Evolutionary conservation across 768 basidiomycete genomes (phyloP).

Genomic region (Lactifluus hygrophoroides): DNA sequence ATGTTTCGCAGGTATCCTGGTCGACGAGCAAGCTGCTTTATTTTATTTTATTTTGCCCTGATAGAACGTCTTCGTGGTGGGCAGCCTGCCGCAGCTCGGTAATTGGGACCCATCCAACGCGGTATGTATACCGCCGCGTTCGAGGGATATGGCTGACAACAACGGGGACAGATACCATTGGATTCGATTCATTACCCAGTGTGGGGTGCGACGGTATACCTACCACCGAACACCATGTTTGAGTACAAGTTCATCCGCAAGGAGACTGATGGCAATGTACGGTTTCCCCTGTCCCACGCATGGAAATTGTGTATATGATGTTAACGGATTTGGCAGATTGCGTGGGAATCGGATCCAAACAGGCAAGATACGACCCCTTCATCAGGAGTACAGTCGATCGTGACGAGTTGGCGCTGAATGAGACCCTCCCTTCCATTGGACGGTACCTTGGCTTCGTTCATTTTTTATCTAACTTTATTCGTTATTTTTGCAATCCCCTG

Average conservation of each 20-base stretch:
- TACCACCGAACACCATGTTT: slow-evolving; percentile 44
- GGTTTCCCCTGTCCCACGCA: slow-evolving; percentile 15
- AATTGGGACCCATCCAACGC: slow-evolving; percentile 41
- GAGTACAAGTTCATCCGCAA: slow-evolving; percentile 57
- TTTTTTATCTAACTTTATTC: neutral
- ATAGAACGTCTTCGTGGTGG: slow-evolving; percentile 54
- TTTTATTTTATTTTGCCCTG: neutral
- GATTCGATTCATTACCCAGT: slow-evolving; percentile 45
- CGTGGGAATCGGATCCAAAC: slow-evolving; percentile 59
- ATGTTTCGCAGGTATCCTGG: neutral
- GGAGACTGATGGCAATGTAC: slow-evolving; percentile 40
- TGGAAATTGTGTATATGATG: slow-evolving; percentile 23
- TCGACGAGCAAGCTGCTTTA: too few species aligned
- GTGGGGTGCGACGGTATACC: slow-evolving; percentile 43
- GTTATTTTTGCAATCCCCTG: neutral
- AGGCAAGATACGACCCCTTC: slow-evolving; percentile 35
- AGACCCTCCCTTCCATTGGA: too few species aligned
- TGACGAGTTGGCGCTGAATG: slow-evolving; percentile 37
- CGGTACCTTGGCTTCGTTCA: neutral
- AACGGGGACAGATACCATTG: slow-evolving; percentile 36
- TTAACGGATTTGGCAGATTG: slow-evolving; percentile 24
- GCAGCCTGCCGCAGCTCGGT: slow-evolving; percentile 47
- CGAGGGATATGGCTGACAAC: neutral
- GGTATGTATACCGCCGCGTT: slow-evolving; percentile 27
- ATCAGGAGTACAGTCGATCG: slow-evolving; percentile 28